A percentile compares a stretch with the other conserved stretches of the same genome.
These are phyloP conservation scores for Cutaneotrichosporon cyanovorans DNA, from an alignment of 1,284 basidiomycete genomes.

Conservation along the genomic window DNA sequence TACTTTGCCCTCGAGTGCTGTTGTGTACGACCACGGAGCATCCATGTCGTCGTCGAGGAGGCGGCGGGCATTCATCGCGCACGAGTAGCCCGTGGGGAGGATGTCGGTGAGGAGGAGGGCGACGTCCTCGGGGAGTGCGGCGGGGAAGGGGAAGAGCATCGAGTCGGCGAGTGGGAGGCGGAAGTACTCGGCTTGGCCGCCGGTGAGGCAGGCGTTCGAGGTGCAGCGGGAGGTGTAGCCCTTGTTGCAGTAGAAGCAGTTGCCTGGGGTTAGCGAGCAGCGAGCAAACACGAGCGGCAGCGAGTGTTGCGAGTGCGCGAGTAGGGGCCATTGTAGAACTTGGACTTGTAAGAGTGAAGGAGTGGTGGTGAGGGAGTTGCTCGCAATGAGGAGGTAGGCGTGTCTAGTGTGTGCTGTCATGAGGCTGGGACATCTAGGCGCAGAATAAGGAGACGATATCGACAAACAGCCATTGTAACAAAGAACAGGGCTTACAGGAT, in stretches of 20 bases:
- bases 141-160: constrained; percentile 44
- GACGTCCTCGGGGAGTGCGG: constrained; percentile 39
- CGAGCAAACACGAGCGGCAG: too few species aligned
- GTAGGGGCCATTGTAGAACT: too few species aligned
- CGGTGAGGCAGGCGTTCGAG: constrained; percentile 59
- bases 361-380: too few species aligned
- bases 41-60: constrained; percentile 29
- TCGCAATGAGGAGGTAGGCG: too few species aligned
- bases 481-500: too few species aligned
- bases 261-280: too few species aligned
- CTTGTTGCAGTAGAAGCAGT: constrained; percentile 55
- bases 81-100: constrained; percentile 47
- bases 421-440: too few species aligned
- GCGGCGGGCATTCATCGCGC: constrained; percentile 43
- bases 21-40: constrained; percentile 16
- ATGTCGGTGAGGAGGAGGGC: constrained; percentile 48
- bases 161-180: constrained; percentile 56
- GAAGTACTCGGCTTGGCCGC: constrained; percentile 81
- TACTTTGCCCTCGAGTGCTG: constrained; percentile 26
- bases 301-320: too few species aligned
- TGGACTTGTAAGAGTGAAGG: too few species aligned
- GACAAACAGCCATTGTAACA: too few species aligned
- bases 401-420: too few species aligned
- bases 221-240: constrained; percentile 71
- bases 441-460: too few species aligned